Conservation (phyloP, 768 basidiomycete species). For the Lentinula edodes region DNA sequence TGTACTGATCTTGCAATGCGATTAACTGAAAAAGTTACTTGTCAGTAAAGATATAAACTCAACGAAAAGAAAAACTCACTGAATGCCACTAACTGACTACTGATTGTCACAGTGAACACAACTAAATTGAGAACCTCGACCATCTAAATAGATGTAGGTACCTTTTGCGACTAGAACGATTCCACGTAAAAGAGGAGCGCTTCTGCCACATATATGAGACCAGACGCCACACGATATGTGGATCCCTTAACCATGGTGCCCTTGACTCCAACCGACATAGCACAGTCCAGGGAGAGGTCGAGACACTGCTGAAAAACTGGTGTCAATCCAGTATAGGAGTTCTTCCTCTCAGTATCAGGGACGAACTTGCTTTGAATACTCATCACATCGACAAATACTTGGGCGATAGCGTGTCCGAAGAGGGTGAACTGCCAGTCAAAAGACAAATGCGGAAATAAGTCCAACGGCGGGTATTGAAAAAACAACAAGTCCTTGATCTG, state of each 20-base stretch:
- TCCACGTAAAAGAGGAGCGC: conserved; percentile 90
- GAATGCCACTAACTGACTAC: conserved; percentile 87
- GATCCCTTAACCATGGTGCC: conserved; percentile 89
- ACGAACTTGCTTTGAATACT: conserved; percentile 69
- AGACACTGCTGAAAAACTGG: conserved; percentile 65
- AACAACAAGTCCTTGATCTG: conserved; percentile 71
- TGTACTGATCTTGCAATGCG: conserved; percentile 83
- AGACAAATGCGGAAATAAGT: conserved; percentile 82
- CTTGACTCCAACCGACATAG: conserved; percentile 61
- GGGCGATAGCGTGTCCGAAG: conserved; percentile 81
- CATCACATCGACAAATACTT: conserved; percentile 75
- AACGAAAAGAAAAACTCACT: conserved; percentile 45
- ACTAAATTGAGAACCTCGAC: conserved; percentile 87
- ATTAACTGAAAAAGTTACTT: conserved; percentile 39
- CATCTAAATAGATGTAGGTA: conserved; percentile 84
- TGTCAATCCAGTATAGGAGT: conserved; percentile 87
- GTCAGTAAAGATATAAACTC: background rate
- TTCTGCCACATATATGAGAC: conserved; percentile 84
- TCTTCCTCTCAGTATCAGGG: conserved; percentile 64
- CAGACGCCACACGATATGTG: conserved; percentile 73
- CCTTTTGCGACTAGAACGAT: conserved; percentile 79
- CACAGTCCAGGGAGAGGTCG: conserved; percentile 51
- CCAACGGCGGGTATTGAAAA: conserved; percentile 77
- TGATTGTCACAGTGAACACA: conserved; percentile 90
- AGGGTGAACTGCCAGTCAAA: conserved; percentile 91